Percentiles rank a stretch among this genome's conserved stretches.
These are phyloP conservation scores for Anthostomella pinea DNA, from an alignment of 2,329 filamentous ascomycete species.

Conservation along the genomic window DNA sequence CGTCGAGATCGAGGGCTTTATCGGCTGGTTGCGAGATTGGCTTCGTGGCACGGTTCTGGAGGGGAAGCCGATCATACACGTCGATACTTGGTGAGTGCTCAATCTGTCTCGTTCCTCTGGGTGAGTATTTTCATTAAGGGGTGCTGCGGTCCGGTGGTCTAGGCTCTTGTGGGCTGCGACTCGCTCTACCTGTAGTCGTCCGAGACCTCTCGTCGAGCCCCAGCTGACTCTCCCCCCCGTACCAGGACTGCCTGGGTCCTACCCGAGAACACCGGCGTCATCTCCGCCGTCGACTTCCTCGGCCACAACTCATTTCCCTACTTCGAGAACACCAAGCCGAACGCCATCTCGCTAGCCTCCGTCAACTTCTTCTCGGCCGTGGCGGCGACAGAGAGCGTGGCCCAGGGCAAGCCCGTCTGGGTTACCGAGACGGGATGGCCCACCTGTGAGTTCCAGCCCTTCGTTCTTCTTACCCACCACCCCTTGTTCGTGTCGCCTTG, in stretches of 20 bases:
- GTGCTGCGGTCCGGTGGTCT: too few relatives aligned
- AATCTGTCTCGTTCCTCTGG: not conserved
- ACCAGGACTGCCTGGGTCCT: constrained; percentile 29
- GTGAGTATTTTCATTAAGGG: too few relatives aligned
- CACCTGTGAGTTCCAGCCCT: constrained; percentile 32
- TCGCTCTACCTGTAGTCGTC: constrained; percentile 1
- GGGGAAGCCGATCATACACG: constrained; percentile 28
- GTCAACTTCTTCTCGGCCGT: constrained; percentile 28
- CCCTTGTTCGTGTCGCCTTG: not conserved
- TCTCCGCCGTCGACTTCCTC: constrained; percentile 23
- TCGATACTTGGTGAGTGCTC: constrained; percentile 29
- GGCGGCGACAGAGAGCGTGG: constrained; percentile 24
- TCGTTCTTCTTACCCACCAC: not conserved
- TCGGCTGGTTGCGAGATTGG: constrained; percentile 29
- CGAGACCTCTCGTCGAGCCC: too few relatives aligned
- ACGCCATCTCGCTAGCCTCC: constrained; percentile 24
- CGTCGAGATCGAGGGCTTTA: constrained; percentile 27
- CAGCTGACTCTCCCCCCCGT: not conserved
- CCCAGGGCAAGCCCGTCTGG: constrained; percentile 28
- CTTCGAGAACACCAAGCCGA: constrained; percentile 27
- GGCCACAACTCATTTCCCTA: constrained; percentile 32
- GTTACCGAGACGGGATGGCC: constrained; percentile 33
- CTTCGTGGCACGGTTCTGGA: constrained; percentile 23
- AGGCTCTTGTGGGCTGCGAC: not conserved
- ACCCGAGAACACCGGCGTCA: constrained; percentile 26